These are phyloP conservation scores for Exophiala alcalophila DNA, from an alignment of 2,329 filamentous ascomycete species.

Conservation along the genomic window DNA sequence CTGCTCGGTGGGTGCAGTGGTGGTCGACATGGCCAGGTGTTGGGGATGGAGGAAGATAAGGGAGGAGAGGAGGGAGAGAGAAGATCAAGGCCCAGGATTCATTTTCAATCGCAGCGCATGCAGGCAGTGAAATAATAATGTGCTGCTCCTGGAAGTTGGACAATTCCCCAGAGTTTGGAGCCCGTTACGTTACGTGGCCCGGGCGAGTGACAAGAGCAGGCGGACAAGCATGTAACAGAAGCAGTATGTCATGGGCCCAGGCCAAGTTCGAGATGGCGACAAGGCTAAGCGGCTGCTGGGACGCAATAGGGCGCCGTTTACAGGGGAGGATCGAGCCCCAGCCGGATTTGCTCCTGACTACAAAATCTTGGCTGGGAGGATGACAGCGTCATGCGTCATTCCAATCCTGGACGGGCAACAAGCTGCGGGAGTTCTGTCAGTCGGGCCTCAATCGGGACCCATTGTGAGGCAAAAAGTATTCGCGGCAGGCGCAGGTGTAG, in stretches of 20 bases:
- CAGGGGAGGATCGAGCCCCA: too few species aligned
- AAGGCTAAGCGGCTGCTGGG: too few species aligned
- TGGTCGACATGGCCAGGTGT: slow-evolving; percentile 6
- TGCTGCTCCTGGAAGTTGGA: slow-evolving; percentile 3
- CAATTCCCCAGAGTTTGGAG: slow-evolving; percentile 2
- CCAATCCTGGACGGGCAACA: neutral
- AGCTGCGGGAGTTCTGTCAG: too few species aligned
- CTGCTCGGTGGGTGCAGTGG: slow-evolving; percentile 2
- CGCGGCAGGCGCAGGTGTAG: too few species aligned
- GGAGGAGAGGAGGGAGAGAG: neutral
- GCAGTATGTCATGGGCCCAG: slow-evolving; percentile 11
- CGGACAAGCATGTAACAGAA: too few species aligned
- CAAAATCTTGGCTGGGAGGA: neutral
- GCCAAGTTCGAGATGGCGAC: too few species aligned
- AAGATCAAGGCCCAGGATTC: slow-evolving; percentile 3
- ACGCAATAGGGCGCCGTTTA: too few species aligned
- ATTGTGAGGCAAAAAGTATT: too few species aligned
- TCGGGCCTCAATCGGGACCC: too few species aligned
- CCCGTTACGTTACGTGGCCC: slow-evolving; percentile 11
- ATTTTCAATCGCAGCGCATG: slow-evolving; percentile 3
- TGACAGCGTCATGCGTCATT: slow-evolving; percentile 1
- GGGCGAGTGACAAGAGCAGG: slow-evolving; percentile 7
- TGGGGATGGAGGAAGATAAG: neutral
- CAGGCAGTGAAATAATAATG: too few species aligned
- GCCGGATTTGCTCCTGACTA: too few species aligned